These are phyloP conservation scores for Phytophthora tentaculata DNA, from an alignment of 352 stramenopile species.

Conservation along the genomic window DNA sequence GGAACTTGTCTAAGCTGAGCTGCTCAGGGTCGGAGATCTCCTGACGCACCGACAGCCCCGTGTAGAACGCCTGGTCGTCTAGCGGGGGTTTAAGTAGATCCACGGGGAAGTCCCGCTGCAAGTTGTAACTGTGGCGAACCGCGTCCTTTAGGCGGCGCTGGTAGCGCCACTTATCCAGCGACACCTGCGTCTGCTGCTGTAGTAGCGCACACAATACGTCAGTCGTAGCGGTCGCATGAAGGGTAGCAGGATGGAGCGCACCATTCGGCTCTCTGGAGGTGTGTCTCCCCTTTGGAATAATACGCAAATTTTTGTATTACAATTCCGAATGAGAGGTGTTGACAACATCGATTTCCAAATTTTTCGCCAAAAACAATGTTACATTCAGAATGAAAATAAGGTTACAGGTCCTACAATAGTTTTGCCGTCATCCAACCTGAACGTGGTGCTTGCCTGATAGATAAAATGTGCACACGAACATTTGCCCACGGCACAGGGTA, in stretches of 20 bases:
- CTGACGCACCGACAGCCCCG: conserved; percentile 21
- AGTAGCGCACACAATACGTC: conserved; percentile 7
- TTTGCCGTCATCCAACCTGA: no score
- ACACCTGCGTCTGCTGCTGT: conserved; percentile 48
- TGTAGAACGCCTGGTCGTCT: conserved; percentile 7
- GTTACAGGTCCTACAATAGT: no score
- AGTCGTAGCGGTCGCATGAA: neutral
- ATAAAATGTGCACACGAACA: conserved; percentile 21
- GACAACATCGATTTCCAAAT: neutral
- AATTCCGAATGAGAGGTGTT: conserved; percentile 11
- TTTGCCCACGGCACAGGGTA: conserved; percentile 6
- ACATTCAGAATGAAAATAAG: conserved; percentile 4
- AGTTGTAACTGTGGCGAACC: conserved; percentile 47
- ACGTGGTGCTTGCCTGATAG: no score
- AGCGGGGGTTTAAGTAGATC: conserved; percentile 39
- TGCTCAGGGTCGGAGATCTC: conserved; percentile 28
- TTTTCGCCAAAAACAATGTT: neutral
- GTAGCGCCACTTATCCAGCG: conserved; percentile 58
- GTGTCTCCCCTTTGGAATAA: conserved; percentile 11
- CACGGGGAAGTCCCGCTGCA: conserved; percentile 52
- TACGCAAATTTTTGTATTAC: conserved; percentile 21
- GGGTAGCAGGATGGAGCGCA: conserved; percentile 15
- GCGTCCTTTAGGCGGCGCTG: conserved; percentile 59
- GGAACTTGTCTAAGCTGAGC: conserved; percentile 45
- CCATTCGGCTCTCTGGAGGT: conserved; percentile 20